These are phyloP conservation scores for Evernia prunastri DNA, from an alignment of 495 filamentous ascomycete genomes.

Conservation along the genomic window DNA sequence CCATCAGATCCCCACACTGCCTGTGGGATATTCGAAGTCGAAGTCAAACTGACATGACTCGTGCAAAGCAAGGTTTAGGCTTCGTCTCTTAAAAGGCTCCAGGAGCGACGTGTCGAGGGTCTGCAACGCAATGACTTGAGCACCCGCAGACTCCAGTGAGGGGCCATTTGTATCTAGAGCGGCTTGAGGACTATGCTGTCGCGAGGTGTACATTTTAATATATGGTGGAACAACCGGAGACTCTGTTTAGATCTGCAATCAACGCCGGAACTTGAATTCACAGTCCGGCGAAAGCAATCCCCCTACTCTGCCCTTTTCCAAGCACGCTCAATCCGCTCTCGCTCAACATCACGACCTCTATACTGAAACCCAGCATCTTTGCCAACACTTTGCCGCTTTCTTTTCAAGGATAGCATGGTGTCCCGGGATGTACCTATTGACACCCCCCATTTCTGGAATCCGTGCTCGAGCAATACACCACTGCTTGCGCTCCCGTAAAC, in stretches of 20 bases:
- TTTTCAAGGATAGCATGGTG: neutral
- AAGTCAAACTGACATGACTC: too few relatives aligned
- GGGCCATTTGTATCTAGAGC: too few relatives aligned
- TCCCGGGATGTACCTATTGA: slow-evolving; percentile 8
- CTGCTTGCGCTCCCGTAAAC: neutral
- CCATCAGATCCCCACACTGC: too few relatives aligned
- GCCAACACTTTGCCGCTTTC: neutral
- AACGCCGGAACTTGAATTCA: neutral
- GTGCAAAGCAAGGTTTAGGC: too few relatives aligned
- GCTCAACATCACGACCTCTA: neutral
- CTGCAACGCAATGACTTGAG: too few relatives aligned
- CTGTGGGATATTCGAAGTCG: too few relatives aligned
- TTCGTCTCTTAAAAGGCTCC: too few relatives aligned
- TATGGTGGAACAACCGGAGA: too few relatives aligned
- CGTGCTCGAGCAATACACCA: neutral
- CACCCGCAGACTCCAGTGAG: too few relatives aligned
- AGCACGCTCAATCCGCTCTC: slow-evolving; percentile 1
- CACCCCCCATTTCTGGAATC: slow-evolving; percentile 2
- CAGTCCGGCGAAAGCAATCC: neutral
- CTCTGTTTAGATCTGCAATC: neutral
- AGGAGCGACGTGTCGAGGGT: too few relatives aligned
- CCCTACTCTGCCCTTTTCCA: neutral
- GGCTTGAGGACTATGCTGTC: too few relatives aligned
- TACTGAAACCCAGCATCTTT: neutral
- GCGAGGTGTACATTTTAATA: too few relatives aligned